Base-by-base conservation (phyloP, 148 eudicot genomes). In the Rhododendron ferrugineum region DNA sequence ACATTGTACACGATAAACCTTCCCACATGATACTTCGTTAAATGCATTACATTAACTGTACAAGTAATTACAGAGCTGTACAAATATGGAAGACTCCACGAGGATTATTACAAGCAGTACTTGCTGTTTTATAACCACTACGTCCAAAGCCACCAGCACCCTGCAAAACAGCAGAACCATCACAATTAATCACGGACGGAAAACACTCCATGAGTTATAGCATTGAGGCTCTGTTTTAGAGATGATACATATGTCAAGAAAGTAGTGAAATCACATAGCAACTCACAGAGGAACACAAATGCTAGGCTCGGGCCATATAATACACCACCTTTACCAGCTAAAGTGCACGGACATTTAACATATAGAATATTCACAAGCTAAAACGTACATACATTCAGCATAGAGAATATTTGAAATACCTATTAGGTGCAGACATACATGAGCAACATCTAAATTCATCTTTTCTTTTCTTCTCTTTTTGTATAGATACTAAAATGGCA, bases 31-130 rank as follows among this genome's bases (percentile, higher is more conserved):
- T 73, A 13, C 15, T 73, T 30, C 5, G 77, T 73, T 13, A 74
- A 36, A 78, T 26, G 34, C 81, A 47, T 16, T 42, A 10, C 64
- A 79, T 37, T 8, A 80, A 30, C 66, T 16, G 79, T 85, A 50
- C 46, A 80, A 28, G 5, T 5, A 7, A 70, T 72, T 18, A 32
- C 28, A 70, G 72, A 30, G 36, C 85, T 83, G 60, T 83, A 72
- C 85, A 83, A 73, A 22, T 9, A 70, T 4, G 20, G 30, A 26
- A 7, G n/a, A 62, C 40, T 83, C 46, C 47, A 13, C 30, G 32
- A 52, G n/a, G 68, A 20, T 72, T 42, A 83, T 83, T 83, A 36
- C 77, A 72, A 42, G 46, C 62, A 64, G 42, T 82, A 26, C 16
- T 66, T 56, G 77, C 77, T 30, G 44, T 60, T 83, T 46, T 72